phyloP scores from a whole-genome alignment of 1,284 basidiomycete species.

The Anthracocystis setariae region DNA sequence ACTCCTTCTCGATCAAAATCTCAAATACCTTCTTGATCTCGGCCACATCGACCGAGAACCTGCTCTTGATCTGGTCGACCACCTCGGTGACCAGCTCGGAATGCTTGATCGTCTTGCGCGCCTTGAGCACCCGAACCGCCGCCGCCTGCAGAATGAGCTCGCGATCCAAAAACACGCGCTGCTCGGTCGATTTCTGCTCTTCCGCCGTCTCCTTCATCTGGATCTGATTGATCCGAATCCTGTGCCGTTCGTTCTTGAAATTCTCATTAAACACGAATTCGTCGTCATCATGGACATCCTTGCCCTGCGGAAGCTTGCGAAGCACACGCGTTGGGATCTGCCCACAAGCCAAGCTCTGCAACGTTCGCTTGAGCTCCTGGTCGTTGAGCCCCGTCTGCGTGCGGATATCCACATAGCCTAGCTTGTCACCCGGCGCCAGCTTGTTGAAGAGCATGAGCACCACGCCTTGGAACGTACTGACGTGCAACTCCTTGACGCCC shows the following conservation, averaged over 20 bases:
- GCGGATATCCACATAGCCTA: slow-evolving; percentile 78
- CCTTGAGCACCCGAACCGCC: slow-evolving; percentile 71
- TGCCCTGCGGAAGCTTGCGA: slow-evolving; percentile 80
- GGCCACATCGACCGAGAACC: slow-evolving; percentile 58
- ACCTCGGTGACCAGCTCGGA: slow-evolving; percentile 62
- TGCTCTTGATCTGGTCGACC: slow-evolving; percentile 59
- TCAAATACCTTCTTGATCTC: slow-evolving; percentile 68
- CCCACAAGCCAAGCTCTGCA: slow-evolving; percentile 91
- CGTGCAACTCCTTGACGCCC: slow-evolving; percentile 84
- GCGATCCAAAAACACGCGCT: slow-evolving; percentile 85
- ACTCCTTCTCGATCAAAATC: slow-evolving; percentile 65
- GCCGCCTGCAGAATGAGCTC: slow-evolving; percentile 88
- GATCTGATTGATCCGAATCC: slow-evolving; percentile 94
- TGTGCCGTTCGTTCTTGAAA: slow-evolving; percentile 81
- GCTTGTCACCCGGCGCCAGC: slow-evolving; percentile 68
- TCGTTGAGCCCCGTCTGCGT: slow-evolving; percentile 75
- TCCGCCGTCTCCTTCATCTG: slow-evolving; percentile 91
- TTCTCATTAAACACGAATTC: slow-evolving; percentile 82
- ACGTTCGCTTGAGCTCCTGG: slow-evolving; percentile 78
- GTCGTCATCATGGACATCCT: slow-evolving; percentile 82
- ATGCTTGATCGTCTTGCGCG: slow-evolving; percentile 61
- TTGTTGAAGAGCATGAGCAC: slow-evolving; percentile 90
- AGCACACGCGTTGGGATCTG: slow-evolving; percentile 82
- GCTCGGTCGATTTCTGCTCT: slow-evolving; percentile 84
- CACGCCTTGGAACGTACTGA: slow-evolving; percentile 88